A percentile compares a stretch with the other conserved stretches of the same genome.
phyloP scores from a whole-genome alignment of 352 stramenopile genomes.

The Globisporangium cederbergense region DNA sequence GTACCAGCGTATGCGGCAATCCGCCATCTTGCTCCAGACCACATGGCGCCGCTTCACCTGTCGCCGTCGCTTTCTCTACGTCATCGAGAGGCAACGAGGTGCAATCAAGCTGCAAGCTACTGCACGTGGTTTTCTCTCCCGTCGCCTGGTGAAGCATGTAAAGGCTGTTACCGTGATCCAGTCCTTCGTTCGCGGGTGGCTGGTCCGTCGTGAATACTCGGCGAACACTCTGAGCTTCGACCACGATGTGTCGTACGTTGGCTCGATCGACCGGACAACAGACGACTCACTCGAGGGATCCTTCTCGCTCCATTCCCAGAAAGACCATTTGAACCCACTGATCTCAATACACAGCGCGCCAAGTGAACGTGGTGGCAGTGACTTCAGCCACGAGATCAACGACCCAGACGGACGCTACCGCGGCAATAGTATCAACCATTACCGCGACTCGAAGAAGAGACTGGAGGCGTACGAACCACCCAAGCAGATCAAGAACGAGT shows the following conservation, averaged over 20 bases:
- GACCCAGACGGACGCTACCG: conserved; percentile 45
- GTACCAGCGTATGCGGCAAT: conserved; percentile 50
- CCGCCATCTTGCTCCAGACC: conserved; percentile 50
- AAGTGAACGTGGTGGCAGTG: conserved; percentile 49
- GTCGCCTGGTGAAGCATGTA: conserved; percentile 36
- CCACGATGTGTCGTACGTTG: conserved; percentile 72
- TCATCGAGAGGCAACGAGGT: conserved; percentile 35
- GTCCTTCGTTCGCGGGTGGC: conserved; percentile 77
- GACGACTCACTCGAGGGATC: conserved; percentile 55
- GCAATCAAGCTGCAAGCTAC: conserved; percentile 51
- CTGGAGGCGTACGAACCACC: conserved; percentile 61
- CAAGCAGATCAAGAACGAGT: conserved; percentile 70
- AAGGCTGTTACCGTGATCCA: conserved; percentile 63
- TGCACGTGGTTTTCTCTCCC: conserved; percentile 41
- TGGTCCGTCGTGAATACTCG: conserved; percentile 73
- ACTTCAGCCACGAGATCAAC: conserved; percentile 36
- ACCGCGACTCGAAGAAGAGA: conserved; percentile 55
- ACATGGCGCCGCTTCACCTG: conserved; percentile 50
- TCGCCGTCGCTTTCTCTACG: conserved; percentile 35
- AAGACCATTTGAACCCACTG: conserved; percentile 46
- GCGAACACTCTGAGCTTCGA: conserved; percentile 80
- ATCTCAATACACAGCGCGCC: conserved; percentile 53
- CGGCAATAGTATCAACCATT: conserved; percentile 39
- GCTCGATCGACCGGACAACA: conserved; percentile 46
- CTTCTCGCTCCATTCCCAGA: conserved; percentile 27